Evolutionary conservation across 441 rosid genomes (phyloP), one percentile per base, ranked within the genome.

Genomic region (Breynia disticha): DNA sequence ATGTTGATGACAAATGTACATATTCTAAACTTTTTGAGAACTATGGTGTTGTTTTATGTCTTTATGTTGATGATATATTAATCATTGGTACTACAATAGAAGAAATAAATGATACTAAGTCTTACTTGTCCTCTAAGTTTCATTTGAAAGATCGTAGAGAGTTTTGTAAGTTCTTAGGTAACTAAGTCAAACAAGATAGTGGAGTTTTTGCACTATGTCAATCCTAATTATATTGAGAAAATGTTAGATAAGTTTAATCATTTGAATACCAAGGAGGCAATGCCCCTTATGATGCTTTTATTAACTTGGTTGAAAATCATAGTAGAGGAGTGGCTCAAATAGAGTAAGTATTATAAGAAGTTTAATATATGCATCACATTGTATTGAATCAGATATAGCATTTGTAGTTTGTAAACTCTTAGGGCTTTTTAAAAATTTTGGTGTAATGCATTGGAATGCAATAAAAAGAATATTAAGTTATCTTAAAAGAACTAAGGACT

Each of bases 391-490:
- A 13, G 20, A 46, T 20, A 45, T 52, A 19, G 19, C 12, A 14
- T 52, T n/a, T 46, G 43, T 0, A 2, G 24, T 60, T 16, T 22
- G 45, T 13, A 54, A 32, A 19, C 46, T 59, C 4, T 17, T n/a
- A 38, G 14, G 47, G 14, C 50, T 14, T 19, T 49, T 15, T 1
- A 19, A 48, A 57, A 61, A 61, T n/a, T 63, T 19, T 11, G 46
- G 53, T 13, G 8, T 20, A 0, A 11, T 16, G 1, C 48, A 71
- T 55, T 71, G 56, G 53, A 7, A 55, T 41, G 46, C 57, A 19
- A 0, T 59, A 19, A 2, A 18, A 2, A 50, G 13, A 7, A 16
- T 58, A 1, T 7, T 62, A 0, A 48, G 48, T 3, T 66, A 66
- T 8, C 21, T 62, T 24, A 43, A 54, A 19, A 6, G 32, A 3